Conservation (phyloP, 2,329 filamentous ascomycete species). For the Ceratocystis destructans region DNA sequence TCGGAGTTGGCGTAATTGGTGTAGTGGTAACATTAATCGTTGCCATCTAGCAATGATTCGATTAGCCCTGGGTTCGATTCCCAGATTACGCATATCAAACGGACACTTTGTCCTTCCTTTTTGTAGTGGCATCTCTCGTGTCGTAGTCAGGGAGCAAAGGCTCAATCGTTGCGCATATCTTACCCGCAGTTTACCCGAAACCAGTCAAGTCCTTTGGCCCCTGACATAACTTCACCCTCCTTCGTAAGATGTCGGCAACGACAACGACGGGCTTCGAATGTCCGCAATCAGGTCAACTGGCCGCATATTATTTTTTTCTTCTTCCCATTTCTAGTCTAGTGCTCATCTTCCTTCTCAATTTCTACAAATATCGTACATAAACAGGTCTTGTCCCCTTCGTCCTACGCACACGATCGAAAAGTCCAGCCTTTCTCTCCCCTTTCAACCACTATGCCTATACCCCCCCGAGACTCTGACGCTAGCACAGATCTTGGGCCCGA, state of each 20-base stretch:
- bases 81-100: constrained; percentile 12
- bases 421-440: not conserved
- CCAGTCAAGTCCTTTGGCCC: not conserved
- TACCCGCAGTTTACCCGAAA: not conserved
- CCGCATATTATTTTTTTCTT: not conserved
- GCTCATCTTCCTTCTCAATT: not conserved
- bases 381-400: not conserved
- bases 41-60: constrained; percentile 15
- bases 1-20: constrained; percentile 10
- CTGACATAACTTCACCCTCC: not conserved
- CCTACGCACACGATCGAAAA: not conserved
- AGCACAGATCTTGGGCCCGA: not conserved
- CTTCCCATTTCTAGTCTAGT: not conserved
- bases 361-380: too few species aligned
- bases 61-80: constrained; percentile 17
- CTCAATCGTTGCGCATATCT: not conserved
- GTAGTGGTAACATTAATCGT: constrained; percentile 18
- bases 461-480: not conserved
- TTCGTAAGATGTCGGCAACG: not conserved
- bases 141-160: not conserved
- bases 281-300: not conserved
- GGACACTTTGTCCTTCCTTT: not conserved
- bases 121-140: not conserved
- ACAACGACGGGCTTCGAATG: not conserved
- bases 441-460: not conserved